A percentile compares a stretch with the other conserved stretches of the same genome.
Evolutionary conservation across 2,329 filamentous ascomycete species (phyloP).

Genomic region (Ceratocystiopsis sp.): DNA sequence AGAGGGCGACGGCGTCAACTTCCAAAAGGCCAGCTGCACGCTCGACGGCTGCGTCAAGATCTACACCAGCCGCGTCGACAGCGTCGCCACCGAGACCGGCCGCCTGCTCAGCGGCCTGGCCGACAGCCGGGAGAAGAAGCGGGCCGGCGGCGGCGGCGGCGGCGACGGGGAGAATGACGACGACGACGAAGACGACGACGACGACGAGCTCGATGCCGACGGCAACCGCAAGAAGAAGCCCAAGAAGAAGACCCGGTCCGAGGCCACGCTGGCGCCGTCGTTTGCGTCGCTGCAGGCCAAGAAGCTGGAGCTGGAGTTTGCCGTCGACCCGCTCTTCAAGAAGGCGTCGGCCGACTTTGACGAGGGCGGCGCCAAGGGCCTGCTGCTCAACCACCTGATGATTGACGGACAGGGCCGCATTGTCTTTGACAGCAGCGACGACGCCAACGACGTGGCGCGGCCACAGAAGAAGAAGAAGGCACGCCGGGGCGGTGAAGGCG

Average conservation of each 20-base stretch:
- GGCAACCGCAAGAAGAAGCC: conserved; percentile 39
- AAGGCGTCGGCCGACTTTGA: conserved; percentile 98
- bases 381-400: conserved; percentile 89
- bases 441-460: conserved; percentile 39
- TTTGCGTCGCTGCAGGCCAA: conserved; percentile 84
- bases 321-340: conserved; percentile 96
- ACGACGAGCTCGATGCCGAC: conserved; percentile 34
- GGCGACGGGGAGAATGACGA: conserved; percentile 48
- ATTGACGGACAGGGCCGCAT: conserved; percentile 86
- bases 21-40: conserved; percentile 95
- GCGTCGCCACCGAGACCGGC: conserved; percentile 91
- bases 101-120: conserved; percentile 87
- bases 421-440: conserved; percentile 96
- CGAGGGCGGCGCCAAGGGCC: conserved; percentile 88
- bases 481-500: conserved; percentile 20
- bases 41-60: conserved; percentile 98
- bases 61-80: conserved; percentile 95
- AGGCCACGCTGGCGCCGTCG: conserved; percentile 80
- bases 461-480: conserved; percentile 14
- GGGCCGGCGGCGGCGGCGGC: conserved; percentile 45
- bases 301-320: conserved; percentile 93
- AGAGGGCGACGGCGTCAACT: conserved; percentile 93
- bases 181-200: conserved; percentile 43
- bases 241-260: conserved; percentile 66
- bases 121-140: conserved; percentile 66